phyloP scores from a whole-genome alignment of 345 rosid species.

The Stellera chamaejasme region DNA sequence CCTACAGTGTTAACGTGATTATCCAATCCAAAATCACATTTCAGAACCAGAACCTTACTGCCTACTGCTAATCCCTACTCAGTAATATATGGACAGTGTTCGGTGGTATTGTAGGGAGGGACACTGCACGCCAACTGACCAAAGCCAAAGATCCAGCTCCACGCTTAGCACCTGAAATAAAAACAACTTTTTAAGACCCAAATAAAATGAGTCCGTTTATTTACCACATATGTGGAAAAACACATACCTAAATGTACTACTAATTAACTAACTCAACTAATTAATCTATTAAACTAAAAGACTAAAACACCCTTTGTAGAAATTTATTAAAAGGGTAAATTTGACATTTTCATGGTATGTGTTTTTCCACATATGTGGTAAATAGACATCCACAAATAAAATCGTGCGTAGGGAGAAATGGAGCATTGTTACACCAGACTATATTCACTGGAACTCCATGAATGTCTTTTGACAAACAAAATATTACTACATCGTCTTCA shows the following conservation, averaged over 20 bases:
- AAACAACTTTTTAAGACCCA: not conserved
- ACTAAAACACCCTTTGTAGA: too few species aligned
- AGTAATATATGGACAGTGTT: slow-evolving; percentile 61
- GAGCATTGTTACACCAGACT: not conserved
- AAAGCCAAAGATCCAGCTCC: slow-evolving; percentile 86
- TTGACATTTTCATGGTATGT: too few species aligned
- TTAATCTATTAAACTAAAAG: too few species aligned
- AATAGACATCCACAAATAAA: not conserved
- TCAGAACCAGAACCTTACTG: not conserved
- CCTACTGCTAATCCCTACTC: slow-evolving; percentile 12
- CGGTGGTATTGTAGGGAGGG: slow-evolving; percentile 55
- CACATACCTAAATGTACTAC: too few species aligned
- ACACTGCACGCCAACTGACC: slow-evolving; percentile 55
- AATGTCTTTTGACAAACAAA: too few species aligned
- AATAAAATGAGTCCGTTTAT: too few species aligned
- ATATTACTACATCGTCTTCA: too few species aligned
- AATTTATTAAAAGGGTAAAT: too few species aligned
- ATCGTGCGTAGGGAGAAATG: not conserved
- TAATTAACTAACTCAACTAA: too few species aligned
- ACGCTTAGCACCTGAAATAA: slow-evolving; percentile 53
- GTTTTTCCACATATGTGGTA: too few species aligned
- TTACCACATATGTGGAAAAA: too few species aligned
- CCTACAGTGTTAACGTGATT: too few species aligned
- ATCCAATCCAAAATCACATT: not conserved
- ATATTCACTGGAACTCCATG: not conserved